Evolutionary conservation across 495 filamentous ascomycete genomes (phyloP).

Genomic region (Aspergillus funiculosus): DNA sequence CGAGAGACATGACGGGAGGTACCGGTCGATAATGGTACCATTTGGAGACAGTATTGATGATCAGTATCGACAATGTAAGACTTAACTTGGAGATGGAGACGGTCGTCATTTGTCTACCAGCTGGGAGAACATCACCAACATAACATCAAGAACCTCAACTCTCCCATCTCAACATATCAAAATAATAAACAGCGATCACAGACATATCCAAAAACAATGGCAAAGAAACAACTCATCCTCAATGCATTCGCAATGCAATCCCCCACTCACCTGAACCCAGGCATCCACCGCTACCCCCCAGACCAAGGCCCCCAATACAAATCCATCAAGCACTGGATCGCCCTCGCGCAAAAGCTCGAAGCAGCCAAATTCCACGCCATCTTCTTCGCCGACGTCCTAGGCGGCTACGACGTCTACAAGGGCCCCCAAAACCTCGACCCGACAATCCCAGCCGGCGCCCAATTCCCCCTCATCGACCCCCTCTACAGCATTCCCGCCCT

Average conservation of each 20-base stretch:
- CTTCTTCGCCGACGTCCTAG: slow-evolving; percentile 48
- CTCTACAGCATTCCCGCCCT: slow-evolving; percentile 39
- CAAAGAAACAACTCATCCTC: slow-evolving; percentile 46
- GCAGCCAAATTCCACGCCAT: slow-evolving; percentile 48
- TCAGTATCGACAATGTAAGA: neutral
- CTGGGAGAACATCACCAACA: too few relatives aligned
- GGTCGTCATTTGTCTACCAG: too few relatives aligned
- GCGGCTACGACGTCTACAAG: slow-evolving; percentile 62
- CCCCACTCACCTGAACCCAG: slow-evolving; percentile 45
- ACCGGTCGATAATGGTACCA: neutral
- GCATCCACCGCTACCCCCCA: slow-evolving; percentile 41
- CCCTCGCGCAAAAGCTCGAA: slow-evolving; percentile 42
- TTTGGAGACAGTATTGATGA: slow-evolving; percentile 3
- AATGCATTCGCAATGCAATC: slow-evolving; percentile 52
- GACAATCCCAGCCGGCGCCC: slow-evolving; percentile 54
- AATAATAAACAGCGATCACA: too few relatives aligned
- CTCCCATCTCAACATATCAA: too few relatives aligned
- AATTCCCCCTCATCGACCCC: slow-evolving; percentile 59
- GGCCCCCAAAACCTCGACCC: slow-evolving; percentile 50
- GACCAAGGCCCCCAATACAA: slow-evolving; percentile 45
- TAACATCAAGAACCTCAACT: too few relatives aligned
- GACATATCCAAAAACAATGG: too few relatives aligned
- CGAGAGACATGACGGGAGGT: neutral
- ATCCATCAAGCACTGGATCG: slow-evolving; percentile 40
- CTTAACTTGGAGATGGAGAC: neutral